A percentile compares a stretch with the other conserved stretches of the same genome.
phyloP scores from a whole-genome alignment of 1,139 yeast genomes.

The Debaryomyces fabryi region DNA sequence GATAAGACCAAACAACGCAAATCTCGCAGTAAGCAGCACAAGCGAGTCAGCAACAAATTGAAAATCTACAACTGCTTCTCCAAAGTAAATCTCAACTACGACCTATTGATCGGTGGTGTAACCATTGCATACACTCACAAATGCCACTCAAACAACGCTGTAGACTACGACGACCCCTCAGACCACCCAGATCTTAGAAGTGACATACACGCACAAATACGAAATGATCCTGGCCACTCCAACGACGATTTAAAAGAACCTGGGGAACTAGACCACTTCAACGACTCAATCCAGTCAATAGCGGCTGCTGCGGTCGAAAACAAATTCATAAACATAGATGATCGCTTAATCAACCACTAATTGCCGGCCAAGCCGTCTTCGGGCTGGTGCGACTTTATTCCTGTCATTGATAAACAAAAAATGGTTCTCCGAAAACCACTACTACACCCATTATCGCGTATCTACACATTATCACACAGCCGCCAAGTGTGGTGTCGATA shows the following conservation, averaged over 20 bases:
- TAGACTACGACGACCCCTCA: constrained; percentile 1
- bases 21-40: constrained; percentile 37
- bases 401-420: not conserved
- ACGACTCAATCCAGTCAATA: constrained; percentile 3
- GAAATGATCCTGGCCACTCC: not conserved
- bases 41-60: constrained; percentile 35
- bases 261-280: not conserved
- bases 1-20: constrained; percentile 40
- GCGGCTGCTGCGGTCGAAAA: constrained; percentile 12
- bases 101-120: constrained; percentile 33
- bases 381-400: not conserved
- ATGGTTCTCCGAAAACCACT: not conserved
- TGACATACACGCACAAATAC: not conserved
- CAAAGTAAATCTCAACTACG: constrained; percentile 36
- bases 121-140: constrained; percentile 36
- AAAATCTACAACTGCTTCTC: constrained; percentile 42
- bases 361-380: not conserved
- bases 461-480: not conserved
- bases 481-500: not conserved
- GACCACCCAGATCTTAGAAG: not conserved
- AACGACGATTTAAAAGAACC: not conserved
- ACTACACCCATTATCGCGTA: not conserved
- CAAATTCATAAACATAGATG: constrained; percentile 9
- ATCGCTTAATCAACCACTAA: constrained; percentile 6
- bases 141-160: constrained; percentile 22